Percentiles rank a stretch among this genome's conserved stretches.
Conservation (phyloP, 768 basidiomycete species). For the Macrolepiota dolichaula region DNA sequence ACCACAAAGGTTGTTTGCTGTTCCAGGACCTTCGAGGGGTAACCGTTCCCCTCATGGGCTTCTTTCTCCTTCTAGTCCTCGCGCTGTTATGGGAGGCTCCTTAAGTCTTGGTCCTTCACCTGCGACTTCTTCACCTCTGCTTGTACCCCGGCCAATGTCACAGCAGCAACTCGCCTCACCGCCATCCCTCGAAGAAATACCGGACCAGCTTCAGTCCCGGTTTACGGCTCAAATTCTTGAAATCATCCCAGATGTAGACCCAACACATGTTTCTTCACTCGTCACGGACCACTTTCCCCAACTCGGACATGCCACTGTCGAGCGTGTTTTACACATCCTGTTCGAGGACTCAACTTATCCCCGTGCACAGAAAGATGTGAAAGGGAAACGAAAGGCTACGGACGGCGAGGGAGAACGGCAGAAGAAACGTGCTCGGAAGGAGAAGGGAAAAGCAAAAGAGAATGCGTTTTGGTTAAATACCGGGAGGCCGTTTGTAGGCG, state of each 20-base stretch:
- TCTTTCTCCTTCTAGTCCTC: neutral
- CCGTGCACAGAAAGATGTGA: conserved; percentile 32
- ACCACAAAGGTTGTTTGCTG: neutral
- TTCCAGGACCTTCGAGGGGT: neutral
- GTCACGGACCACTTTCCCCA: conserved; percentile 39
- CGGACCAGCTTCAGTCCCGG: conserved; percentile 14
- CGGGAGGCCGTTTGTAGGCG: conserved; percentile 41
- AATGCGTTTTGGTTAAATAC: conserved; percentile 49
- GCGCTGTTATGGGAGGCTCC: too few species aligned
- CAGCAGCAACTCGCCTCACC: conserved; percentile 8
- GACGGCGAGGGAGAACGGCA: conserved; percentile 25
- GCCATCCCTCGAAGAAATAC: conserved; percentile 7
- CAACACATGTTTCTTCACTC: conserved; percentile 48
- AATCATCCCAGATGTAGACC: conserved; percentile 68
- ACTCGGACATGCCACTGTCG: conserved; percentile 37
- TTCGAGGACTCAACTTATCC: conserved; percentile 66
- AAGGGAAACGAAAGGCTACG: conserved; percentile 27
- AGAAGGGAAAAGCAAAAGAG: conserved; percentile 25
- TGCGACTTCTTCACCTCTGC: neutral
- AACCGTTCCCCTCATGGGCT: neutral
- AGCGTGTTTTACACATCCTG: conserved; percentile 54
- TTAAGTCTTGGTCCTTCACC: neutral
- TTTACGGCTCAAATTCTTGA: conserved; percentile 54
- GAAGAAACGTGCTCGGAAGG: conserved; percentile 29
- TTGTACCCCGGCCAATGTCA: neutral